These are phyloP conservation scores for Aquilaria sinensis DNA, from an alignment of 345 rosid species.

Conservation along the genomic window DNA sequence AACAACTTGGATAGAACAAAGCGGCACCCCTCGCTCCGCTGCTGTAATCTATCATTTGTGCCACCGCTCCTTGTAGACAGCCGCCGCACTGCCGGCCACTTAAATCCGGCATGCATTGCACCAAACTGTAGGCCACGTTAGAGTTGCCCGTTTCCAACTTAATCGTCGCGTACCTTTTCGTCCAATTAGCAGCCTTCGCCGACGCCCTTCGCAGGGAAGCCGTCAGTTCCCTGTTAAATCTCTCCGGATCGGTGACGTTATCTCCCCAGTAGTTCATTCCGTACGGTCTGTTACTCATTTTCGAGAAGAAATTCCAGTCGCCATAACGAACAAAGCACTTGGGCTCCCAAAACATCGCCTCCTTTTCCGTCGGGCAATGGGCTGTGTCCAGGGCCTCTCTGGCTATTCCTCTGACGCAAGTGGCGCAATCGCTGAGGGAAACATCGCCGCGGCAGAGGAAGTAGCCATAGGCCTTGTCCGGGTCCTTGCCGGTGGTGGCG, in stretches of 20 bases:
- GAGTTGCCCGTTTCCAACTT: conserved; percentile 11
- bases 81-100: conserved; percentile 17
- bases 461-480: neutral
- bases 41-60: conserved; percentile 20
- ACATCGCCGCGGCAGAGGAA: conserved; percentile 1
- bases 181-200: conserved; percentile 12
- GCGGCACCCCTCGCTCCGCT: conserved; percentile 26
- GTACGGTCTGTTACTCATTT: neutral
- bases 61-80: conserved; percentile 25
- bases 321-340: conserved; percentile 15
- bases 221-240: neutral
- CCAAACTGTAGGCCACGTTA: conserved; percentile 27
- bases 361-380: conserved; percentile 10
- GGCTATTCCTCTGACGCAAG: conserved; percentile 4
- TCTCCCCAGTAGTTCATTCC: no score
- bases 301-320: neutral
- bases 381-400: no score
- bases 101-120: conserved; percentile 51
- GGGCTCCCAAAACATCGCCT: conserved; percentile 12
- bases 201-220: conserved; percentile 6
- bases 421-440: neutral
- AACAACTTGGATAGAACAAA: conserved; percentile 35
- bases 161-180: conserved; percentile 27
- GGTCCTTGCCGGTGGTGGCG: neutral
- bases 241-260: neutral